These are phyloP conservation scores for Phalaenopsis hybrid DNA, from an alignment of 116 monocot genomes.

Conservation along the genomic window DNA sequence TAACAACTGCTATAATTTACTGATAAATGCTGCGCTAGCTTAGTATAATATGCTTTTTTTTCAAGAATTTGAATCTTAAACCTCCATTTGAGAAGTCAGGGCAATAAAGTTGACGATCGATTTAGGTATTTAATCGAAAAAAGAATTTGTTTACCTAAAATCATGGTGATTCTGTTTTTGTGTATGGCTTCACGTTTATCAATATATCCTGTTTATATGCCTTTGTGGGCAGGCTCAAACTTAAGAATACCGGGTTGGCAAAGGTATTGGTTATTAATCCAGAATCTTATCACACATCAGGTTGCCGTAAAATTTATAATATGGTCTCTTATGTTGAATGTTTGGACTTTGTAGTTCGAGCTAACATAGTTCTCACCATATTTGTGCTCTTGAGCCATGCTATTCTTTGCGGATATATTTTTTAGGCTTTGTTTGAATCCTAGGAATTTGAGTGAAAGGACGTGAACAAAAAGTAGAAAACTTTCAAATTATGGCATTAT, in stretches of 20 bases:
- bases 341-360: neutral
- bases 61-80: no score
- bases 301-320: neutral
- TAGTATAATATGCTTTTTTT: neutral
- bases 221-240: neutral
- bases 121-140: neutral
- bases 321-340: neutral
- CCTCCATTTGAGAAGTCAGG: no score
- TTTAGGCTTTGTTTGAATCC: no score
- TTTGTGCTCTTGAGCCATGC: neutral
- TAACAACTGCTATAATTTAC: no score
- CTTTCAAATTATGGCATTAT: no score
- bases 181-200: neutral
- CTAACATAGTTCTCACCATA: neutral
- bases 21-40: neutral
- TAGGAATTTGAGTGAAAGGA: no score
- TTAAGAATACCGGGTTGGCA: neutral
- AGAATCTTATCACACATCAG: neutral
- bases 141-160: neutral
- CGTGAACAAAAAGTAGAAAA: no score
- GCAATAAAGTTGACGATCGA: neutral
- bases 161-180: neutral
- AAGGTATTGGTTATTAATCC: neutral
- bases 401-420: no score
- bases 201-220: neutral